Evolutionary conservation across 306 rosid genomes (phyloP), one percentile per base, ranked within the genome.

Genomic region (Acacia crassicarpa): DNA sequence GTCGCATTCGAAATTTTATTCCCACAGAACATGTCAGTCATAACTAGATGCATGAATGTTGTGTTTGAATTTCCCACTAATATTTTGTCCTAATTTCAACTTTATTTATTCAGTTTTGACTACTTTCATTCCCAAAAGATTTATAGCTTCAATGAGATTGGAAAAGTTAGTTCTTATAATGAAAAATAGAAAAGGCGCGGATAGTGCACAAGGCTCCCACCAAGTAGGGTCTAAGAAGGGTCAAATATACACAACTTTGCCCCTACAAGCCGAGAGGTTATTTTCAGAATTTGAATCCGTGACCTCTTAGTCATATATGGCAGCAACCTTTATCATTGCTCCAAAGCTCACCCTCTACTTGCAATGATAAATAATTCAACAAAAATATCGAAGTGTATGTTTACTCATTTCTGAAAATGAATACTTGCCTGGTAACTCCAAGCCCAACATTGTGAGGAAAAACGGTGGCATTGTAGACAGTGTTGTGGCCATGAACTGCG

Each of bases 401-500:
- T 35, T 69, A 67, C 43, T 41, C 61, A 20, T 17, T 27, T 66
- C 51, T 46, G 63, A 81, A 48, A n/a, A 15, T 43, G 48, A 38
- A 16, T 41, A 78, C 93, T 90, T 88, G 87, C 99, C 99, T 95
- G 78, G 99, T 95, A 23, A 87, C 99, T 78, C 99, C 99, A 5
- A 95, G 92, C 11, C 96, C 99, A 80, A 95, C 91, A 89, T 95
- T 95, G 77, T 95, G 99, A 67, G 99, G 99, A 59, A 95, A 93
- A 63, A 92, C 79, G 30, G 99, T 95, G 66, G 99, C 90, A 72
- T 89, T 91, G 78, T 88, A 95, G 62, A 89, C 99, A 78, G 88
- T 95, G 81, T 95, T 95, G 88, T 95, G 95, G 77, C 99, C 99
- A 76, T 95, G 99, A 82, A 95, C 93, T 48, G 98, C 99, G 80